Evolutionary conservation across 768 basidiomycete species (phyloP), one percentile per base, ranked within the genome.

Genomic region (Kwoniella bestiolae): DNA sequence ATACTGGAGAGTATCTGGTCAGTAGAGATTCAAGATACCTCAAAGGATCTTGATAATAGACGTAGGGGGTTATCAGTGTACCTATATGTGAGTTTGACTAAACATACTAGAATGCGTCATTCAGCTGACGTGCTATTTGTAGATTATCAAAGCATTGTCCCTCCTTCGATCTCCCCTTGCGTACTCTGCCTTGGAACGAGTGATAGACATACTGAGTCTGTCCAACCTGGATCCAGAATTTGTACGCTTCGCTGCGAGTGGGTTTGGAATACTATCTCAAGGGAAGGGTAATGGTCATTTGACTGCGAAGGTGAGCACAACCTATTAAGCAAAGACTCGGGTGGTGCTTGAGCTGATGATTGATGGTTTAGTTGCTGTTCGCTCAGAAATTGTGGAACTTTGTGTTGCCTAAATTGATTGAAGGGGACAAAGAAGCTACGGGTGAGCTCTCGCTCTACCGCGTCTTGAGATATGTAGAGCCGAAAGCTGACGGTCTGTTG

Each of bases 111-210:
- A n/a, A 25, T 14, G 18, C 23, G 51, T 23, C 29, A 3, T 32
- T 45, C 25, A 23, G 28, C 18, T 45, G 34, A 50, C 35, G 56
- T 45, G 46, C 50, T 57, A 14, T 45, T 12, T 9, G 6, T 23
- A 96, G 95, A 84, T 91, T 14, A 85, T 87, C 21, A 91, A 91
- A 79, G 92, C 87, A 0, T 83, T 99, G 26, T 82, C 94, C 1
- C 86, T 94, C 1, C 86, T 89, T 12, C 88, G 88, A 28, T 88
- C 95, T 73, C 79, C 86, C 0, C 78, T 82, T 3, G 87, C 88
- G 0, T 81, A 84, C 63, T 68, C 78, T 1, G 88, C 89, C 66
- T 82, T 89, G 11, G 85, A 90, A 32, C 81, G 85, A 3, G 79
- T 98, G 25, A 87, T 96, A 67, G 84, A 85, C 12, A 83, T 90